Base-by-base conservation (phyloP, 1,284 basidiomycete species). In the Blastosporella zonata region DNA sequence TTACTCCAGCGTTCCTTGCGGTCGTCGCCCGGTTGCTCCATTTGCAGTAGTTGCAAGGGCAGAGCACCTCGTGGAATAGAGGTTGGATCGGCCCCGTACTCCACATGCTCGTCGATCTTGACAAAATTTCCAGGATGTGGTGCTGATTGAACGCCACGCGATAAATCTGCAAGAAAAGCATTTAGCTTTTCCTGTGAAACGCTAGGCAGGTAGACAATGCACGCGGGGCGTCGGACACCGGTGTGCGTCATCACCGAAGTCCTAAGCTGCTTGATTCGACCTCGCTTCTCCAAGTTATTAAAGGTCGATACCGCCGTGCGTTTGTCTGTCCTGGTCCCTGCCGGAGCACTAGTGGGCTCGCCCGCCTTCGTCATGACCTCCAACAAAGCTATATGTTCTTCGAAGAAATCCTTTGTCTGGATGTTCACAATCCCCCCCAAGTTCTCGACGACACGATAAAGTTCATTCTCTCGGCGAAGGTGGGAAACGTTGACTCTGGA, bases 391-490 rank as follows among this genome's bases (percentile, higher is more conserved):
- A 75, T 70, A 58, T 90, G 85, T 9, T 74, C 76, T 34, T 84
- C 81, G 49, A 74, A 77, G 56, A 90, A 77, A 47, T 87, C 84
- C 54, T 81, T 88, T 13, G 77, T 75, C 52, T 81, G 79, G 17
- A 77, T 70, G 58, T 84, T 84, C 28, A 75, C 66, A 27, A 90
- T 79, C 0, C 87, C 87, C 5, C 82, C 82, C 48, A 77, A 67
- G 27, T 70, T 72, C 52, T 81, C 73, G 12, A 91, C 65, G 9
- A 90, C 71, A 25, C 77, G 79, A 39, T 81, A 62, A 36, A 90
- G 65, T 63, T 91, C 89, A 54, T 86, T 89, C 66, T 90, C 86
- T 21, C 89, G 78, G 8, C 88, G 82, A 21, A 87, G 68, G 53
- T 83, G 77, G 10, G 88, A 85, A 12, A 91, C 78, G 55, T 90